Percentiles rank a stretch among this genome's conserved stretches.
These are phyloP conservation scores for Acacia concinna DNA, from an alignment of 331 rosid genomes.

Conservation along the genomic window DNA sequence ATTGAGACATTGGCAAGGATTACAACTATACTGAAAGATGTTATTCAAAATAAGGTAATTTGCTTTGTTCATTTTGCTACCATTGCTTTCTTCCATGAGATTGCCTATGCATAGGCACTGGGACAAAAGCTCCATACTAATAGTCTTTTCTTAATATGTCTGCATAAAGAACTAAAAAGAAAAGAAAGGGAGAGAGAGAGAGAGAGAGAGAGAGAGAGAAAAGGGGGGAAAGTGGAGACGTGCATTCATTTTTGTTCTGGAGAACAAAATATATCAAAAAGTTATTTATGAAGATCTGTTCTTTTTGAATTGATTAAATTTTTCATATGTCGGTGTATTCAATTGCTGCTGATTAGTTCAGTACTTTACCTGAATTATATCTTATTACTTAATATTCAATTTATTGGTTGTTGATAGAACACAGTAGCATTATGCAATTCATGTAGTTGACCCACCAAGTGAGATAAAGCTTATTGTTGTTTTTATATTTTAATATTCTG, in stretches of 20 bases:
- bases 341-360: neutral
- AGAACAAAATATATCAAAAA: neutral
- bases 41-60: slow-evolving; percentile 89
- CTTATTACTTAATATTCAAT: neutral
- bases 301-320: neutral
- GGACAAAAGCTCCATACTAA: neutral
- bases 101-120: neutral
- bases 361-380: neutral
- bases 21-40: slow-evolving; percentile 81
- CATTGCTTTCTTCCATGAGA: slow-evolving; percentile 15
- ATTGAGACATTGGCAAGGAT: slow-evolving; percentile 78
- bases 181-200: too few relatives aligned
- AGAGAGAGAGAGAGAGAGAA: too few relatives aligned
- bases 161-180: neutral
- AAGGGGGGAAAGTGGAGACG: neutral
- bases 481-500: neutral
- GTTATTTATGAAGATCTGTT: neutral
- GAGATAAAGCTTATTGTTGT: neutral
- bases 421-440: neutral
- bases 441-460: neutral
- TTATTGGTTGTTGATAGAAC: neutral
- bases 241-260: neutral
- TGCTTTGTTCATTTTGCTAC: slow-evolving; percentile 8
- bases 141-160: neutral
- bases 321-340: neutral